Evolutionary conservation across 331 rosid species (phyloP).

Genomic region (Stylosanthes scabra): DNA sequence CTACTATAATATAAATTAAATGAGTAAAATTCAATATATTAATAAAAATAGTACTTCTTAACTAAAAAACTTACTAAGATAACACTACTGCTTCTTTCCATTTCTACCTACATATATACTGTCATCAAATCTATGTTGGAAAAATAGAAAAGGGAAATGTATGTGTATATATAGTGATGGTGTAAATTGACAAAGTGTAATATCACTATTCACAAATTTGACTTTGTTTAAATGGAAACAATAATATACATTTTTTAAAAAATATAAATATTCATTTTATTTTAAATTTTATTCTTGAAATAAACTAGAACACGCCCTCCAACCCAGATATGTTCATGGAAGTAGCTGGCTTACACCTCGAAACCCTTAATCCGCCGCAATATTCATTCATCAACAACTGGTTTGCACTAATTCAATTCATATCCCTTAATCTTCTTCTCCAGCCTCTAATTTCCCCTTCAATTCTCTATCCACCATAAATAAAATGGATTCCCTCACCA

Average conservation of each 20-base stretch:
- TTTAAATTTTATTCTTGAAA: too few species aligned
- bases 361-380: slow-evolving; percentile 57
- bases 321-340: slow-evolving; percentile 60
- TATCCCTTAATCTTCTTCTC: slow-evolving; percentile 27
- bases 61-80: not conserved
- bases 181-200: slow-evolving; percentile 37
- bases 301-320: too few species aligned
- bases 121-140: not conserved
- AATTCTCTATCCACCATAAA: not conserved
- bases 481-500: not conserved
- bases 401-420: slow-evolving; percentile 62
- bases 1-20: too few species aligned
- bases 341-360: slow-evolving; percentile 73
- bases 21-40: too few species aligned
- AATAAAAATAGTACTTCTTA: too few species aligned
- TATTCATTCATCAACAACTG: slow-evolving; percentile 69
- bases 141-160: too few species aligned
- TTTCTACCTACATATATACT: not conserved
- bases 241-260: too few species aligned
- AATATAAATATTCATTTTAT: too few species aligned
- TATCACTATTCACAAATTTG: slow-evolving; percentile 44
- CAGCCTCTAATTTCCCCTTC: slow-evolving; percentile 8
- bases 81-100: not conserved
- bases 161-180: too few species aligned
- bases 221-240: slow-evolving; percentile 11